Evolutionary conservation across 441 rosid species (phyloP), one percentile per base, ranked within the genome.

Genomic region (Erodium chrysanthum): DNA sequence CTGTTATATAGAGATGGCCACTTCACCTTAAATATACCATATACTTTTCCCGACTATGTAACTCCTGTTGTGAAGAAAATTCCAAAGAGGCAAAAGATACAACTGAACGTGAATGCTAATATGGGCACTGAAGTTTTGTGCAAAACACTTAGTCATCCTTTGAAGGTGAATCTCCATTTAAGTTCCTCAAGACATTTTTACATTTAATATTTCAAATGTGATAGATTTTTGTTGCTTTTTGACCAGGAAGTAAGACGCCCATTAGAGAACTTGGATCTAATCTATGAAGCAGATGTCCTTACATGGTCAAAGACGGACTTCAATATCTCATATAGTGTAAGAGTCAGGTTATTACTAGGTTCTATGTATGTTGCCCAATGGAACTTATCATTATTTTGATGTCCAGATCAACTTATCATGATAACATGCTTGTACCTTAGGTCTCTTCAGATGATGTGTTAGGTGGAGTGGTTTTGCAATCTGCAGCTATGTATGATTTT

Each of bases 211-310:
- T 40, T 40, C 50, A 4, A 31, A 71, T 27, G n/a, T 72, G 74
- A 63, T 44, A 5, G 11, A 10, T 31, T 59, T 71, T 23, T 46
- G 54, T 12, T 46, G 0, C 40, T 21, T 50, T 15, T 40, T 10
- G 8, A 66, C 40, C 87, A 95, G 99, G 85, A 87, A 78, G 70
- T 85, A 69, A 79, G 79, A 48, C 83, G 93, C 52, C 81, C 77
- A 0, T 83, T 74, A 0, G 95, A 96, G 68, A 84, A 79, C 58
- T 71, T 90, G 74, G 76, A 82, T 69, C 88, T 82, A 79, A 63
- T 78, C 18, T 86, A 91, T 75, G 99, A 90, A 83, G 74, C 92
- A 71, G 96, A 92, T 65, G 95, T 95, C 82, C 88, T 90, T 25
- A 74, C 78, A 67, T 95, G 98, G 98, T 86, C 95, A 0, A 79